Evolutionary conservation across 2,329 filamentous ascomycete genomes (phyloP), one percentile per base, ranked within the genome.

Genomic region (Venturia effusa): DNA sequence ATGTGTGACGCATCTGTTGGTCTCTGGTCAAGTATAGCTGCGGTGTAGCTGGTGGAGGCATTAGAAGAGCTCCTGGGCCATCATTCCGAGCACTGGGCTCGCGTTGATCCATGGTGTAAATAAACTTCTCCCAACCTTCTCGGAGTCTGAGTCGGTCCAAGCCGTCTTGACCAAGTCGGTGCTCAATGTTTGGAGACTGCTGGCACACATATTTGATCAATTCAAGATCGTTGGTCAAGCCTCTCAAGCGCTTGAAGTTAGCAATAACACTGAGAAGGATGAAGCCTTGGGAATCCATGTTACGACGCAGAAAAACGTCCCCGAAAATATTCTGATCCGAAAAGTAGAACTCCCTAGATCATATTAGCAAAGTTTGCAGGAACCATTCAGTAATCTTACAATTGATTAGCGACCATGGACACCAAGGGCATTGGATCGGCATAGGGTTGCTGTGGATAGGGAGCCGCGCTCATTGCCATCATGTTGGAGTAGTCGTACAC

Each of bases 281-380:
- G 71, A 92, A 97, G 22, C 94, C 94, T 74, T 97, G 90, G 0
- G 89, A 90, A 73, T 99, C 93, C 94, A 99, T 97, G 69, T 92
- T 87, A 70, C 85, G 87, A 64, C 94, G 88, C 65, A 99, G 81
- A 75, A 86, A 97, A 71, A 90, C 82, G 71, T 99, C 94, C 76
- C 96, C 97, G 81, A 90, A 89, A 61, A 97, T 82, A 73, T 99
- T 99, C 71, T 97, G 90, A 34, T 96, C 84, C 0, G 93, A 97
- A 77, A 99, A 96, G 76, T 99, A 99, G 79, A 97, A 99, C 71
- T 96, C 91, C 43, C 92, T 83, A 71, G 83, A 78, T 67, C 73
- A 19, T 51, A 67, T 78, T 72, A 77, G 73, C 27, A 63, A 61
- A 19, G 48, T 43, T 37, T 1, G 19, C 19, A 15, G 39, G 37